Base-by-base conservation (phyloP, 371 early-diverging fungal genomes). In the Sporodiniella umbellata region DNA sequence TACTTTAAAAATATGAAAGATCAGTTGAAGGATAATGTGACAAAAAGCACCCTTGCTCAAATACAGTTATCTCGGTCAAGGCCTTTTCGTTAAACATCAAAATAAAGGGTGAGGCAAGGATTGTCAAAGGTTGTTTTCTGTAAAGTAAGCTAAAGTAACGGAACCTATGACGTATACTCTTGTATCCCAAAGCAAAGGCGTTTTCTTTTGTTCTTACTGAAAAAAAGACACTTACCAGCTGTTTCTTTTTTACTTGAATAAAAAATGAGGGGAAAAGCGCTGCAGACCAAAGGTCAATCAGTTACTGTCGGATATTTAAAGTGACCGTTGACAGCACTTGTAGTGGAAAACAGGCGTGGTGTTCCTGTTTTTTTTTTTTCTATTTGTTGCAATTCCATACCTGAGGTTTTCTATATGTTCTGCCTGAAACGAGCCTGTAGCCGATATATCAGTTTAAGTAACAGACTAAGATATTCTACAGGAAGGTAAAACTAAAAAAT, bases 1-100 rank as follows among this genome's bases (percentile, higher is more conserved):
- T 48, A 38, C 48, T 48, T 48, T 37, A 35, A 48, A 48, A 38
- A 37, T 48, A 25, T 48, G 38, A 22, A 48, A 38, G 48, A 38
- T 48, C 48, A 48, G 48, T 37, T 48, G 15, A 48, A 48, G 15
- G 38, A 48, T 21, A 48, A 48, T 37, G 48, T 15, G 38, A 48
- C 15, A 48, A 48, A 37, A 48, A 37, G 24, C 48, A 37, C 8
- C 48, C 14, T 24, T 42, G 43, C 43, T 23, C 43, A 14, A 24
- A 21, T 2, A 35, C 30, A n/a, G n/a, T n/a, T n/a, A n/a, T n/a
- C n/a, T n/a, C n/a, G n/a, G n/a, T n/a, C n/a, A n/a, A n/a, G n/a
- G n/a, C n/a, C n/a, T n/a, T n/a, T n/a, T n/a, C n/a, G n/a, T n/a
- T n/a, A n/a, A n/a, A n/a, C n/a, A n/a, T n/a, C n/a, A n/a, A n/a